Conservation (phyloP, 2,329 filamentous ascomycete species). For the Septoria petroselini region DNA sequence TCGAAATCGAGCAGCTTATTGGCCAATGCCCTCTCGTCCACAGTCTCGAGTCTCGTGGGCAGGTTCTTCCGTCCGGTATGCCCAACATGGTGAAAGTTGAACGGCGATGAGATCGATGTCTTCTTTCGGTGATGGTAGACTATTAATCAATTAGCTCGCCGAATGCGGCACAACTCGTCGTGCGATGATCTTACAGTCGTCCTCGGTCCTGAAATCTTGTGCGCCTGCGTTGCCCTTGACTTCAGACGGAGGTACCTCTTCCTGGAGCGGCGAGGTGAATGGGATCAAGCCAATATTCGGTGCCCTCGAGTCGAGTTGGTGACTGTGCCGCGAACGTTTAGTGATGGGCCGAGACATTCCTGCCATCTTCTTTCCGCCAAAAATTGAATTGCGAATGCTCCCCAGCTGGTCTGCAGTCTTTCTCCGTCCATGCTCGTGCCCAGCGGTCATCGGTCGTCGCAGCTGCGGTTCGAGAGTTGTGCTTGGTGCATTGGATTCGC, state of each 20-base stretch:
- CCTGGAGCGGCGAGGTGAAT: slow-evolving; percentile 14
- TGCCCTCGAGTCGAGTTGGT: slow-evolving; percentile 5
- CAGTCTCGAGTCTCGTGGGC: slow-evolving; percentile 48
- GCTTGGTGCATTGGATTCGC: not conserved
- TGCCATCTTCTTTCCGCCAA: slow-evolving; percentile 21
- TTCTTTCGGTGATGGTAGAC: slow-evolving; percentile 40
- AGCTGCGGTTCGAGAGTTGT: slow-evolving; percentile 6
- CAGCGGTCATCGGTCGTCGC: slow-evolving; percentile 21
- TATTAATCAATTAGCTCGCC: slow-evolving; percentile 13
- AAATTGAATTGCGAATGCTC: slow-evolving; percentile 30
- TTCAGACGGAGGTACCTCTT: slow-evolving; percentile 2
- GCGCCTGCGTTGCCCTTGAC: slow-evolving; percentile 14
- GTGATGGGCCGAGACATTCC: slow-evolving; percentile 10
- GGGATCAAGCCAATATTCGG: slow-evolving; percentile 18
- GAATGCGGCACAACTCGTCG: too few relatives aligned
- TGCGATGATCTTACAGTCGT: slow-evolving; percentile 23
- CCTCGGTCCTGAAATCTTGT: slow-evolving; percentile 20
- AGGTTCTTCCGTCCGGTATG: slow-evolving; percentile 58
- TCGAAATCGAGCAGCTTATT: slow-evolving; percentile 54
- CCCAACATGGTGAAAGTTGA: slow-evolving; percentile 63
- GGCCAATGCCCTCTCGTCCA: slow-evolving; percentile 52
- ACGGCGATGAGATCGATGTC: slow-evolving; percentile 58
- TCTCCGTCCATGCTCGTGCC: slow-evolving; percentile 20
- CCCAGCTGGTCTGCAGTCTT: slow-evolving; percentile 28
- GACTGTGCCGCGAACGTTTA: slow-evolving; percentile 20